Conservation (phyloP, 1,284 basidiomycete genomes). For the Ceratobasidium sp. region DNA sequence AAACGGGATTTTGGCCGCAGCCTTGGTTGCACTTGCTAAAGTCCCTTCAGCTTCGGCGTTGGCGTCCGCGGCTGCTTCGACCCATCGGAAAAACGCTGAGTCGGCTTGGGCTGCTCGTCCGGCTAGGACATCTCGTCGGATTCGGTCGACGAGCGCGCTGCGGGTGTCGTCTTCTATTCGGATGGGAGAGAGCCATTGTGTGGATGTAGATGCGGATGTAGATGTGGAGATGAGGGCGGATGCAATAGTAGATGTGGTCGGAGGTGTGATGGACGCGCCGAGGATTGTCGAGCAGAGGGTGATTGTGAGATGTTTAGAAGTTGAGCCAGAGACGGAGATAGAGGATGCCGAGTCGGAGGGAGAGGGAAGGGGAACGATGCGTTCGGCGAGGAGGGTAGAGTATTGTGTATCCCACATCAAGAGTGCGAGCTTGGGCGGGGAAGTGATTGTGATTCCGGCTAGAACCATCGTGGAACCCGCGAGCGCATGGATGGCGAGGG, state of each 20-base stretch:
- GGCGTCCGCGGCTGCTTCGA: slow-evolving; percentile 16
- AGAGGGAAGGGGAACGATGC: slow-evolving; percentile 26
- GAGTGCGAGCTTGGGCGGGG: slow-evolving; percentile 28
- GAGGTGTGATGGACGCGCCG: slow-evolving; percentile 6
- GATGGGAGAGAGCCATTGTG: slow-evolving; percentile 14
- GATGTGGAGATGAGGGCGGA: slow-evolving; percentile 6
- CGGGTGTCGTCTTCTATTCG: not conserved
- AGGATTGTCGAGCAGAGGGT: not conserved
- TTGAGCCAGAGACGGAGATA: slow-evolving; percentile 8
- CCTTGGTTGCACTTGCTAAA: slow-evolving; percentile 18
- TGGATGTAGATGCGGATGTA: not conserved
- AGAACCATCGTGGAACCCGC: not conserved
- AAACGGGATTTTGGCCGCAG: slow-evolving; percentile 35
- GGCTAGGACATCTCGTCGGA: slow-evolving; percentile 21
- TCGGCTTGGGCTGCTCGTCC: slow-evolving; percentile 32
- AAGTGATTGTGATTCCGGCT: slow-evolving; percentile 3
- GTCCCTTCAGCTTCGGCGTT: slow-evolving; percentile 12
- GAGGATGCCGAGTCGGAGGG: not conserved
- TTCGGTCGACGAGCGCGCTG: slow-evolving; percentile 24
- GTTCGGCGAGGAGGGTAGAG: slow-evolving; percentile 34
- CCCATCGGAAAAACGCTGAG: slow-evolving; percentile 37
- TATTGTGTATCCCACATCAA: slow-evolving; percentile 42
- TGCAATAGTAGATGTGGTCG: slow-evolving; percentile 9
- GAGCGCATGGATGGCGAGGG: slow-evolving; percentile 24
- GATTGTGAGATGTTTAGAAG: not conserved